These are phyloP conservation scores for Penicillium cosmopolitanum DNA, from an alignment of 495 filamentous ascomycete genomes.

Conservation along the genomic window DNA sequence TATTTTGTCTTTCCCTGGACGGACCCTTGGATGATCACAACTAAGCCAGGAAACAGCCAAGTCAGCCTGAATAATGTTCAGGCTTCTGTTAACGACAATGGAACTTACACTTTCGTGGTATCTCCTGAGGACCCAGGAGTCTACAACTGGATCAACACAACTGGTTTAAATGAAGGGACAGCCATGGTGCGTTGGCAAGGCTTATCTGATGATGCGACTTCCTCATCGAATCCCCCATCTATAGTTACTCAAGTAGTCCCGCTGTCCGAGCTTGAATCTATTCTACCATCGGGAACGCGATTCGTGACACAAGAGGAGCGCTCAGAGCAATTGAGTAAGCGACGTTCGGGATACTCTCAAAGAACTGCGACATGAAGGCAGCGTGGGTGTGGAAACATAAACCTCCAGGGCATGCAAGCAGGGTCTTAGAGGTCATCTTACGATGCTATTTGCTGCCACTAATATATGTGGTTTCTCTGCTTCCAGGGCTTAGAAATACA, in stretches of 20 bases:
- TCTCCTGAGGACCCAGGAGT: slow-evolving; percentile 16
- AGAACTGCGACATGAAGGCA: neutral
- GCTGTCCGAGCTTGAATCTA: neutral
- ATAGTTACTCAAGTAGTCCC: neutral
- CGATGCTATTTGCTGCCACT: too few species aligned
- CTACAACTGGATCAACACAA: slow-evolving; percentile 20
- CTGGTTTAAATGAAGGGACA: slow-evolving; percentile 18
- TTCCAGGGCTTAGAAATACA: too few species aligned
- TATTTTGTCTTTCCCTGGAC: slow-evolving; percentile 21
- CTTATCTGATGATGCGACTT: neutral
- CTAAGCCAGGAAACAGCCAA: slow-evolving; percentile 7
- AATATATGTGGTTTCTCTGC: too few species aligned
- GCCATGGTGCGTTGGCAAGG: slow-evolving; percentile 26
- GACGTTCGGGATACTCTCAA: neutral
- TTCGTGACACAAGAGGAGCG: neutral
- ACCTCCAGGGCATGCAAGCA: too few species aligned
- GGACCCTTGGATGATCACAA: slow-evolving; percentile 19
- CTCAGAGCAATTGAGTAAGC: neutral
- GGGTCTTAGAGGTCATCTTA: neutral
- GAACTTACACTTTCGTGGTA: slow-evolving; percentile 20
- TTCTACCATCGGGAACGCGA: neutral
- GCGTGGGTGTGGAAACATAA: neutral
- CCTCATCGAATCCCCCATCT: neutral
- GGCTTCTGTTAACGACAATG: slow-evolving; percentile 7
- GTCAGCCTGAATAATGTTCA: neutral